Percentiles rank a stretch among this genome's conserved stretches.
Evolutionary conservation across 2,329 filamentous ascomycete genomes (phyloP).

Genomic region (Colletotrichum lentis): DNA sequence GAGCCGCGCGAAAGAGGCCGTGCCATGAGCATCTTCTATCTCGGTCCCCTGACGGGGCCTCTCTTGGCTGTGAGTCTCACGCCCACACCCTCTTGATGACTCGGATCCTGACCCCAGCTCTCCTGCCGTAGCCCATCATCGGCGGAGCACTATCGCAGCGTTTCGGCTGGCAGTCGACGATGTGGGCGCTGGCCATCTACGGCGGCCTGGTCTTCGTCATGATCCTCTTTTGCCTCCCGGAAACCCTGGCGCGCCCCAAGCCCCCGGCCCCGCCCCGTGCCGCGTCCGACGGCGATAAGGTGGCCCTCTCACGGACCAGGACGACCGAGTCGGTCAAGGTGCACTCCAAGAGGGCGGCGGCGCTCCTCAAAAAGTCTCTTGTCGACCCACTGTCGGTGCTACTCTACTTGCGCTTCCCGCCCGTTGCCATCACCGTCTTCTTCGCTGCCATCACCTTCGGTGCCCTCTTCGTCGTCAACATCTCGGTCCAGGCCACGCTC

Average conservation of each 20-base stretch:
- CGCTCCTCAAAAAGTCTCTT: conserved; percentile 66
- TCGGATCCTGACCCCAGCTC: background rate
- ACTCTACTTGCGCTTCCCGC: conserved; percentile 75
- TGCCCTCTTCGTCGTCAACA: conserved; percentile 78
- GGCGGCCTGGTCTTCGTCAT: conserved; percentile 66
- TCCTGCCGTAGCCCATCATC: conserved; percentile 66
- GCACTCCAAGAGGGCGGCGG: conserved; percentile 62
- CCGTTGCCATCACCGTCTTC: conserved; percentile 76
- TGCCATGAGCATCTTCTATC: conserved; percentile 86
- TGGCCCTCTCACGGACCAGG: conserved; percentile 59
- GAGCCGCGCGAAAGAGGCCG: conserved; percentile 74
- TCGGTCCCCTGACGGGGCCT: conserved; percentile 79
- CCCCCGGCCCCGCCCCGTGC: conserved; percentile 32
- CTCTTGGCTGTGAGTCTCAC: conserved; percentile 60
- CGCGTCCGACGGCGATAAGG: conserved; percentile 26
- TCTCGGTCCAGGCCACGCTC: conserved; percentile 77
- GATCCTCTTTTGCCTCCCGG: conserved; percentile 69
- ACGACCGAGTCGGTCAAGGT: conserved; percentile 69
- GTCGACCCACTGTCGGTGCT: conserved; percentile 78
- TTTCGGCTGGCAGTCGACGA: conserved; percentile 77
- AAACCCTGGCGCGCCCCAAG: conserved; percentile 63
- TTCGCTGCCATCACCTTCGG: conserved; percentile 80
- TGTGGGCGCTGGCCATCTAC: conserved; percentile 80
- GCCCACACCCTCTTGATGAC: background rate
- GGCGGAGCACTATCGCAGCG: conserved; percentile 75